These are phyloP conservation scores for Trypanosoma platydactyli DNA, from an alignment of 208 protist genomes.

Conservation along the genomic window DNA sequence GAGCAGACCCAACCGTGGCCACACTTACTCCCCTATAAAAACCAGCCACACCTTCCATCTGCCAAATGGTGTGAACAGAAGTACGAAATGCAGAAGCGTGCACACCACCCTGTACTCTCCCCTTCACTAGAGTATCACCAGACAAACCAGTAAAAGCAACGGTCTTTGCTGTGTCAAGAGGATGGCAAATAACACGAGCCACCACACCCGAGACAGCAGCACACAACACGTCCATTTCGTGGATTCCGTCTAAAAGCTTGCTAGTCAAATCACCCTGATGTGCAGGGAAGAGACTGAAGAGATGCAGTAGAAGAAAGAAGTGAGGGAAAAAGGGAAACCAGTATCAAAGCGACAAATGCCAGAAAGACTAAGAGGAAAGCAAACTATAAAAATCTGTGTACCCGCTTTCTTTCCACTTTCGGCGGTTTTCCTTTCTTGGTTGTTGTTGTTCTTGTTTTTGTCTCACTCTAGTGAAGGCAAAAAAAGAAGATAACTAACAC, in stretches of 20 bases:
- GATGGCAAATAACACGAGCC: slow-evolving; percentile 69
- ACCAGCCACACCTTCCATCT: slow-evolving; percentile 52
- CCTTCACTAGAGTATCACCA: slow-evolving; percentile 19
- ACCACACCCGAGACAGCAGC: slow-evolving; percentile 60
- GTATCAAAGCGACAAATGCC: too few species aligned
- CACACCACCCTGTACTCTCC: background rate
- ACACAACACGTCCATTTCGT: slow-evolving; percentile 48
- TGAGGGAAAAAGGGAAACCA: too few species aligned
- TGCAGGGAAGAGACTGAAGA: background rate
- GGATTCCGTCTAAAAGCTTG: background rate
- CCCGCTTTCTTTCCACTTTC: background rate
- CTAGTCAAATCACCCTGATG: background rate
- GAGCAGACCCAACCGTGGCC: slow-evolving; percentile 65
- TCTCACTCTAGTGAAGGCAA: too few species aligned
- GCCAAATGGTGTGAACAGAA: slow-evolving; percentile 40
- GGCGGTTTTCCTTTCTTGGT: too few species aligned
- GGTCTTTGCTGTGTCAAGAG: slow-evolving; percentile 86
- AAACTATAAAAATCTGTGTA: background rate
- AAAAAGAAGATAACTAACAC: background rate
- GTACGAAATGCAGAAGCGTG: slow-evolving; percentile 13
- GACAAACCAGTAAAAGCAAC: slow-evolving; percentile 74
- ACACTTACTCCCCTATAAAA: slow-evolving; percentile 87
- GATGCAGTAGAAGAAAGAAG: too few species aligned
- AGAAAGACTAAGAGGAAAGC: too few species aligned
- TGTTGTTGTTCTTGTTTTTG: too few species aligned